phyloP scores from a whole-genome alignment of 2,329 filamentous ascomycete genomes.

The Parafenestella ontariensis region DNA sequence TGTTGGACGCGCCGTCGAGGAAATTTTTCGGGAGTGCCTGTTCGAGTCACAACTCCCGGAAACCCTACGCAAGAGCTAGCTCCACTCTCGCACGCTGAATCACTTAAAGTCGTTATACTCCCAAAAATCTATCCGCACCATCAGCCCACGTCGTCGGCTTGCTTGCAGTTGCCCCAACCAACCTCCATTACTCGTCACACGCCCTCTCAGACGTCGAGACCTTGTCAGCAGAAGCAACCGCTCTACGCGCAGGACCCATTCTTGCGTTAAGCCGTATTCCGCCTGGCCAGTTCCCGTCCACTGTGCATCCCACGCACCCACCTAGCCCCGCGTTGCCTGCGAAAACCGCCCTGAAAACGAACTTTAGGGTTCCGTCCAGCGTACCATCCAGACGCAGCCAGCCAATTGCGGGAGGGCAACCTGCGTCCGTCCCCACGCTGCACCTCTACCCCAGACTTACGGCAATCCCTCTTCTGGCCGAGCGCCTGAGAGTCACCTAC shows the following conservation, averaged over 20 bases:
- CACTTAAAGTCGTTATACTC: slow-evolving; percentile 30
- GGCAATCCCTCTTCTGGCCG: slow-evolving; percentile 16
- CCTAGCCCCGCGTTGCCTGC: slow-evolving; percentile 29
- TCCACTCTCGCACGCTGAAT: slow-evolving; percentile 32
- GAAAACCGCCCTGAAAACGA: slow-evolving; percentile 32
- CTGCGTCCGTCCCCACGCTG: slow-evolving; percentile 36
- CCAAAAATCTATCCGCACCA: slow-evolving; percentile 15
- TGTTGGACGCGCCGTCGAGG: slow-evolving; percentile 23
- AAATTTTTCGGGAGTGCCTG: slow-evolving; percentile 29
- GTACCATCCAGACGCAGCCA: slow-evolving; percentile 21
- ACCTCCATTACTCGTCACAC: slow-evolving; percentile 9
- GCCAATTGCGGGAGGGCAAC: slow-evolving; percentile 36
- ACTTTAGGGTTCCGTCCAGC: slow-evolving; percentile 29
- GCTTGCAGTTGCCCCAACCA: slow-evolving; percentile 2
- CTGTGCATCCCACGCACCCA: slow-evolving; percentile 35
- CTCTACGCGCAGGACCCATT: slow-evolving; percentile 34
- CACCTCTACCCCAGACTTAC: slow-evolving; percentile 39
- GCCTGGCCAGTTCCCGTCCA: slow-evolving; percentile 16
- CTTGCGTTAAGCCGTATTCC: slow-evolving; percentile 24
- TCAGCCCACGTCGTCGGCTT: slow-evolving; percentile 3
- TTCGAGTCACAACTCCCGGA: slow-evolving; percentile 37
- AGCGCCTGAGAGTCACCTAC: slow-evolving; percentile 20
- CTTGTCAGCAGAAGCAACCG: slow-evolving; percentile 28
- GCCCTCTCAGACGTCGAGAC: slow-evolving; percentile 10
- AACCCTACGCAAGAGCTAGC: slow-evolving; percentile 23